Percentiles rank a stretch among this genome's conserved stretches.
Evolutionary conservation across 2,329 filamentous ascomycete species (phyloP).

Genomic region (Penicillium sp.): DNA sequence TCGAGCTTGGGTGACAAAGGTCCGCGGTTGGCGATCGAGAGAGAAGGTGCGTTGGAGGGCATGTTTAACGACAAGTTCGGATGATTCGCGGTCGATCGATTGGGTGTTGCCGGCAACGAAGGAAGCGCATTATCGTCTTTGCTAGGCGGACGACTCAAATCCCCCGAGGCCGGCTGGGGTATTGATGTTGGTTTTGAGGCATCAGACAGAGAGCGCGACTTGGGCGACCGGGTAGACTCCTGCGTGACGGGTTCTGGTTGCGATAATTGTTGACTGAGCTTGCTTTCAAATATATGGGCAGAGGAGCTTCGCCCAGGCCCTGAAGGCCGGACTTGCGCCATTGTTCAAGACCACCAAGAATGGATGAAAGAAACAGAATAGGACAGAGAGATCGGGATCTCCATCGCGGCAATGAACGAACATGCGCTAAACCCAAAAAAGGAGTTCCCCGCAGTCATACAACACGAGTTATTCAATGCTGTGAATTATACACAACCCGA

Average conservation of each 20-base stretch:
- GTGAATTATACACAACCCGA: no score
- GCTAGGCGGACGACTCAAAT: conserved; percentile 50
- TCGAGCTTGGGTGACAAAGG: conserved; percentile 84
- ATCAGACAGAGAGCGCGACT: conserved; percentile 62
- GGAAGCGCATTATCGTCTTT: conserved; percentile 63
- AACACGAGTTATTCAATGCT: no score
- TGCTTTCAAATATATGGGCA: conserved; percentile 30
- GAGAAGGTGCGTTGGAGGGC: conserved; percentile 42
- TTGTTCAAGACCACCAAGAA: conserved; percentile 4
- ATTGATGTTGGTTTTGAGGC: conserved; percentile 55
- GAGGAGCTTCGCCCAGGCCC: conserved; percentile 20
- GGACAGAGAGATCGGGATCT: neutral
- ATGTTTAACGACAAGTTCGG: conserved; percentile 67
- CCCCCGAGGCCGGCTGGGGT: conserved; percentile 55
- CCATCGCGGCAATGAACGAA: no score
- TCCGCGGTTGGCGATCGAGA: conserved; percentile 52
- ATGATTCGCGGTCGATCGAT: conserved; percentile 58
- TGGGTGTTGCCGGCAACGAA: conserved; percentile 63
- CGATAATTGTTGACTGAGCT: conserved; percentile 35
- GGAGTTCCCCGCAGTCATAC: no score
- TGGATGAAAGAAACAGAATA: neutral
- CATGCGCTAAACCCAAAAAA: conserved; percentile 13
- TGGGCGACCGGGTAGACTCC: conserved; percentile 35
- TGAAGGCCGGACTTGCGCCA: conserved; percentile 20
- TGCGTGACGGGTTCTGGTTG: conserved; percentile 19